Base-by-base conservation (phyloP, 495 filamentous ascomycete species). In the Niebla homalea region DNA sequence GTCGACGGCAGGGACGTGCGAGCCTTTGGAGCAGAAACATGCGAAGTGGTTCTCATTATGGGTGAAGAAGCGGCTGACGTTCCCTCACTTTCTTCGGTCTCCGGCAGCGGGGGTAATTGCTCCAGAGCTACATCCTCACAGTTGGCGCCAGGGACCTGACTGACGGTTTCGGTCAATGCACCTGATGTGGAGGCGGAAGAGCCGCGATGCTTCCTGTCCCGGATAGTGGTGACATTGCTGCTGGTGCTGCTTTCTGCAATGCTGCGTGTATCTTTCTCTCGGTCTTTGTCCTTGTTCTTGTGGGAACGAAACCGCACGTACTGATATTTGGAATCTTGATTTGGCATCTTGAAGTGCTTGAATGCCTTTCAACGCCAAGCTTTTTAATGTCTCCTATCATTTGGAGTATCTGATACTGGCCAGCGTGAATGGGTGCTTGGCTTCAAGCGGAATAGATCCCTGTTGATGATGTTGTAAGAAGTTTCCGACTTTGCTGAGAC, bases 51-150 rank as follows among this genome's bases (percentile, higher is more conserved):
- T 32, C 52, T 37, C n/a, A 51, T 38, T 21, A 57, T 36, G 12
- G 55, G 58, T 23, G 58, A 60, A 32, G 26, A 49, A 6, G 42
- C 22, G 4, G 55, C 48, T 10, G 58, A 58, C 4, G 58, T 52
- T 16, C 45, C 25, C 21, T 48, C 45, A 15, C 45, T 48, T 22
- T 48, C 45, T 14, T 53, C 58, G 12, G 58, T 58, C 53, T 56
- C 52, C 10, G 55, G 55, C 42, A 60, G 46, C 18, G 57, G 35
- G 2, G 58, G 58, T 14, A 60, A 43, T 32, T 60, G 58, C 41
- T 60, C 58, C 5, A 54, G 39, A 20, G 37, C 48, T 8, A 53
- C 36, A 41, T 50, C 46, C n/a, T 47, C 36, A 12, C 52, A 46
- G 4, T 35, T 49, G 46, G 40, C 36, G 20, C 48, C 41, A 2